Base-by-base conservation (phyloP, 495 filamentous ascomycete species). In the Aspergillus leporis region DNA sequence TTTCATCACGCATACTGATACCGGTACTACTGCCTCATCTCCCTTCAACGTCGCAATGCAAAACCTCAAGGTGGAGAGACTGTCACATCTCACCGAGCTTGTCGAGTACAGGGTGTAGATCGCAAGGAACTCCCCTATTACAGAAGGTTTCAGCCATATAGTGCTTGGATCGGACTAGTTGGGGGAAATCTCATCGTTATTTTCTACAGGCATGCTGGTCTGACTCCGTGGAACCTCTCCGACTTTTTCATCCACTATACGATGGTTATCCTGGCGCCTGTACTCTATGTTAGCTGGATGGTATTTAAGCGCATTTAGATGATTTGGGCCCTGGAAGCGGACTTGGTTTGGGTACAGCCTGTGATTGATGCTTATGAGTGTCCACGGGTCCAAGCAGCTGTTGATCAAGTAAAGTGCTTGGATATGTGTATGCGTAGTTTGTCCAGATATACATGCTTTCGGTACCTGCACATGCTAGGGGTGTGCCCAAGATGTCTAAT, bases 91-190 rank as follows among this genome's bases (percentile, higher is more conserved):
- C n/a, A n/a, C n/a, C n/a, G n/a, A n/a, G n/a, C n/a, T n/a, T n/a
- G n/a, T n/a, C n/a, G n/a, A n/a, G n/a, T n/a, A n/a, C n/a, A n/a
- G n/a, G n/a, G n/a, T n/a, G n/a, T n/a, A n/a, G n/a, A n/a, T n/a
- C n/a, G n/a, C 19, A 66, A 55, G 3, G 70, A 70, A 1, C 60
- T 85, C 13, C 80, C 83, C 0, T 85, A 85, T 69, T 56, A 61
- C 36, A 83, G 81, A 12, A 83, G 73, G 59, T 78, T 81, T 64
- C 83, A 86, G 66, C 83, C 83, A 7, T 86, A 80, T 64, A 72
- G 70, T 45, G 78, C 74, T 14, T 83, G 72, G 52, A 74, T 85
- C 62, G 78, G 58, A 4, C 58, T 81, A 5, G 68, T 67, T 32
- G 70, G 64, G 45, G 69, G 76, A 62, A 58, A 70, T 30, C 47